Evolutionary conservation across 371 early-diverging fungal genomes (phyloP).

Genomic region (Mucor irregularis): DNA sequence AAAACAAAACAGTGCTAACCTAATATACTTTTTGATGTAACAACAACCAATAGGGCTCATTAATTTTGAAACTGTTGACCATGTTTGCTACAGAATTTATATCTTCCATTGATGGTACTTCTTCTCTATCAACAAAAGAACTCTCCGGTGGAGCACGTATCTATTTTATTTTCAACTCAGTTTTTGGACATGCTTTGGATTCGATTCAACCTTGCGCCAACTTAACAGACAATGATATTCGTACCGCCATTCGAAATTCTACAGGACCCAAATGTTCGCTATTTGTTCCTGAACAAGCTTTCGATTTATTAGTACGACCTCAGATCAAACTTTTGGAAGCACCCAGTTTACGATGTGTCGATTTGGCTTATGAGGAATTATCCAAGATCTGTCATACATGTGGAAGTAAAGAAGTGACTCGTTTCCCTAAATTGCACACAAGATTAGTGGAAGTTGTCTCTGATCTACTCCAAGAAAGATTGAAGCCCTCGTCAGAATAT

Average conservation of each 20-base stretch:
- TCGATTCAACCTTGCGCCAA: conserved; percentile 78
- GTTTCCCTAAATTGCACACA: conserved; percentile 81
- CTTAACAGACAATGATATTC: conserved; percentile 79
- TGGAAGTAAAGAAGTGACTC: conserved; percentile 66
- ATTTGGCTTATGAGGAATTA: conserved; percentile 87
- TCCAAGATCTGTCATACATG: conserved; percentile 86
- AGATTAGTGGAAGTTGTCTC: conserved; percentile 77
- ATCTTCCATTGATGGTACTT: conserved; percentile 81
- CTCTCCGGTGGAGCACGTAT: conserved; percentile 89
- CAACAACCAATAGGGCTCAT: conserved; percentile 65
- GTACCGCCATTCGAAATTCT: conserved; percentile 89
- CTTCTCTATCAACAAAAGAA: conserved; percentile 87
- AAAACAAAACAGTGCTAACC: background rate
- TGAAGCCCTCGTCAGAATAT: conserved; percentile 69
- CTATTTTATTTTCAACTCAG: conserved; percentile 86
- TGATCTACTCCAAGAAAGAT: conserved; percentile 78
- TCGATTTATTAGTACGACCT: conserved; percentile 84
- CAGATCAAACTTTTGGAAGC: conserved; percentile 80
- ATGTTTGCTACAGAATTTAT: conserved; percentile 81
- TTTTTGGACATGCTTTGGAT: conserved; percentile 80
- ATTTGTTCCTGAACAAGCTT: conserved; percentile 91
- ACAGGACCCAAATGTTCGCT: conserved; percentile 84
- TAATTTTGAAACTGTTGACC: conserved; percentile 78
- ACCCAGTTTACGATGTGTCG: conserved; percentile 83
- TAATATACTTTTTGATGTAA: background rate